phyloP scores from a whole-genome alignment of 2,329 filamentous ascomycete species.

The Waltergamsia citrina region DNA sequence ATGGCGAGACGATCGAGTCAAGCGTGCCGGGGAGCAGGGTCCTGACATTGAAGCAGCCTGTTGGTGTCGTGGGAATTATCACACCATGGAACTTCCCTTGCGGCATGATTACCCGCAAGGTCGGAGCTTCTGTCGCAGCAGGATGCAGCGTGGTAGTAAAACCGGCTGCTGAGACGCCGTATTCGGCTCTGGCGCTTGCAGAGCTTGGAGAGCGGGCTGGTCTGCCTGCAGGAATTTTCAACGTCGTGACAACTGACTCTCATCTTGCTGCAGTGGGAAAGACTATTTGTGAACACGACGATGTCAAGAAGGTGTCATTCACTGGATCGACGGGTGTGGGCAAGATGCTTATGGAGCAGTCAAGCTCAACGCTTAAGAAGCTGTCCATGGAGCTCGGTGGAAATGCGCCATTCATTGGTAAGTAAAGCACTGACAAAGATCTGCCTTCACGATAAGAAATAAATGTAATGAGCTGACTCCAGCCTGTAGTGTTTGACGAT shows the following conservation, averaged over 20 bases:
- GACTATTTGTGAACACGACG: constrained; percentile 17
- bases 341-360: constrained; percentile 53
- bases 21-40: constrained; percentile 40
- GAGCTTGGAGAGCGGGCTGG: constrained; percentile 74
- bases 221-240: constrained; percentile 75
- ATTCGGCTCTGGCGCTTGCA: constrained; percentile 71
- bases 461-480: too few relatives aligned
- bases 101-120: constrained; percentile 17
- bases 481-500: constrained; percentile 67
- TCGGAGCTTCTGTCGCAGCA: constrained; percentile 46
- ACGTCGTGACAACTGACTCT: constrained; percentile 67
- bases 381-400: constrained; percentile 62
- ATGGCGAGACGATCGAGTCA: constrained; percentile 50
- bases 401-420: constrained; percentile 7
- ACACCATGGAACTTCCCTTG: constrained; percentile 45
- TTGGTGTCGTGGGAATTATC: constrained; percentile 12
- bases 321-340: constrained; percentile 44
- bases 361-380: constrained; percentile 58
- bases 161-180: constrained; percentile 77
- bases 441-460: too few relatives aligned
- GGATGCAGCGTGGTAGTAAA: constrained; percentile 74
- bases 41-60: constrained; percentile 8
- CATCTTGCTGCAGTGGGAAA: constrained; percentile 66
- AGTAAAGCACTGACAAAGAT: too few relatives aligned
- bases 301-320: constrained; percentile 59